Evolutionary conservation across 768 basidiomycete genomes (phyloP).

Genomic region (Russula emetica): DNA sequence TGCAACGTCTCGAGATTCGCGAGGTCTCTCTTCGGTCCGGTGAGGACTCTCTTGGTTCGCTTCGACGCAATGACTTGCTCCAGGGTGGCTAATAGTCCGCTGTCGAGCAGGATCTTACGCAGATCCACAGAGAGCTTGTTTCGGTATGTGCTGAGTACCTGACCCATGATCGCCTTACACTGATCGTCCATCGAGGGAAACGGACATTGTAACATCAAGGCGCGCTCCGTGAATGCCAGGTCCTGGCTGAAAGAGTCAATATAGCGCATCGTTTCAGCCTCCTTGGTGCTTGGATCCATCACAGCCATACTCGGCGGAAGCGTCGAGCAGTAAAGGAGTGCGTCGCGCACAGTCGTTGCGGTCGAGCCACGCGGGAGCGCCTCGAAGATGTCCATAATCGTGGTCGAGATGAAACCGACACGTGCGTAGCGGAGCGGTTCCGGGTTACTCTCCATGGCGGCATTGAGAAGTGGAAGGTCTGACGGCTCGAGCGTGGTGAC

Average conservation of each 20-base stretch:
- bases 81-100: slow-evolving; percentile 41
- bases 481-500: slow-evolving; percentile 64
- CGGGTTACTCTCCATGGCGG: slow-evolving; percentile 51
- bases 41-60: slow-evolving; percentile 23
- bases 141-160: slow-evolving; percentile 44
- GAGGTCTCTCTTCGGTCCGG: slow-evolving; percentile 23
- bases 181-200: slow-evolving; percentile 47
- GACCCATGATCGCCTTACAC: slow-evolving; percentile 35
- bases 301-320: slow-evolving; percentile 45
- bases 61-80: slow-evolving; percentile 40
- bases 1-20: slow-evolving; percentile 66
- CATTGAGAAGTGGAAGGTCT: slow-evolving; percentile 58
- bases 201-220: slow-evolving; percentile 49
- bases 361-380: slow-evolving; percentile 44
- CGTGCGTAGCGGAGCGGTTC: slow-evolving; percentile 51
- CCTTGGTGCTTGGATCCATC: slow-evolving; percentile 27
- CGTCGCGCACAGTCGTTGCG: slow-evolving; percentile 45
- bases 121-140: slow-evolving; percentile 43
- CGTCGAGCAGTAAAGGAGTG: slow-evolving; percentile 45
- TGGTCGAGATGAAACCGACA: slow-evolving; percentile 35
- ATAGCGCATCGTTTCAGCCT: slow-evolving; percentile 38
- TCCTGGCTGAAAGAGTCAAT: slow-evolving; percentile 41
- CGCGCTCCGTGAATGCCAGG: slow-evolving; percentile 44
- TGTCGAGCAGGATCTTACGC: slow-evolving; percentile 35
- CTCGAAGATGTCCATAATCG: slow-evolving; percentile 34